Percentiles rank a stretch among this genome's conserved stretches.
Evolutionary conservation across 2,329 filamentous ascomycete genomes (phyloP).

Genomic region (Botryotinia calthae): DNA sequence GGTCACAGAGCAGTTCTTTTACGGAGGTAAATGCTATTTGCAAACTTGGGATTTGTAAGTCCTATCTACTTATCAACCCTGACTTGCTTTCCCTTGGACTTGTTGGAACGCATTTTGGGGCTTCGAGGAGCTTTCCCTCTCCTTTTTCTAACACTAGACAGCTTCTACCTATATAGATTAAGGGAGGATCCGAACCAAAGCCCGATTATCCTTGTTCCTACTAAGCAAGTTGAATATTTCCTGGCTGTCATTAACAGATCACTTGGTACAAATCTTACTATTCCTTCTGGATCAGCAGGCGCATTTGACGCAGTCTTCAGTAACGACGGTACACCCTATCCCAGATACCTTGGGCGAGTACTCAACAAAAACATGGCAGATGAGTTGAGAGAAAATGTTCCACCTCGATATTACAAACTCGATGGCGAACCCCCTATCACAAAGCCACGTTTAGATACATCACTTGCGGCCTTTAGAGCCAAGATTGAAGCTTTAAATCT

Average conservation of each 20-base stretch:
- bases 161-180: constrained; percentile 65
- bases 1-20: constrained; percentile 44
- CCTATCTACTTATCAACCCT: not conserved
- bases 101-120: not conserved
- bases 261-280: constrained; percentile 51
- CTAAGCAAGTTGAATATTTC: constrained; percentile 62
- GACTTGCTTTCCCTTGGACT: constrained; percentile 1
- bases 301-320: constrained; percentile 64
- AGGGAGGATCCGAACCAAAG: constrained; percentile 44
- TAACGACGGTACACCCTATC: constrained; percentile 57
- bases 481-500: constrained; percentile 54
- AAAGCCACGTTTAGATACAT: constrained; percentile 38
- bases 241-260: constrained; percentile 63
- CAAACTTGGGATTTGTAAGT: constrained; percentile 75
- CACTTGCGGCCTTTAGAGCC: constrained; percentile 49
- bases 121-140: not conserved
- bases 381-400: constrained; percentile 36
- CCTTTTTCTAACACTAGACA: constrained; percentile 36
- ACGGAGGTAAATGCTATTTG: constrained; percentile 54
- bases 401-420: constrained; percentile 32
- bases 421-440: constrained; percentile 33
- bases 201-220: constrained; percentile 66
- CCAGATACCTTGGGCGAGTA: constrained; percentile 64
- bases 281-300: constrained; percentile 53
- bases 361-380: constrained; percentile 42